Evolutionary conservation across 257 asterid genomes (phyloP).

Genomic region (Rubia yunnanensis): DNA sequence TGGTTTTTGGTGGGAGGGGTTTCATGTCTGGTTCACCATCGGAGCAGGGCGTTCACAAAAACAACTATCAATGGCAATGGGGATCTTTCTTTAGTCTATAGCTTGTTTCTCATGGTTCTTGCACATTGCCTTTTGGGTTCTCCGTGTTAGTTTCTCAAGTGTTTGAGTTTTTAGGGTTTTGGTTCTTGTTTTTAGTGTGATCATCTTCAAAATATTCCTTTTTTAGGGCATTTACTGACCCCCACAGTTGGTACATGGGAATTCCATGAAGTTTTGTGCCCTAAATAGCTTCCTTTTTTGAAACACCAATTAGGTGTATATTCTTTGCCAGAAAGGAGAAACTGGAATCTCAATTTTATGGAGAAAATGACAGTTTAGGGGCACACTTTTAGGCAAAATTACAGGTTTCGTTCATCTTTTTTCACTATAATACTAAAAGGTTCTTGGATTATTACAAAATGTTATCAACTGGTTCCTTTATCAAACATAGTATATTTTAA

Average conservation of each 20-base stretch:
- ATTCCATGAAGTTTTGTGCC: slow-evolving; percentile 15
- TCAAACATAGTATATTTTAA: too few species aligned
- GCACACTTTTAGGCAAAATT: too few species aligned
- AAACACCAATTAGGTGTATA: slow-evolving; percentile 21
- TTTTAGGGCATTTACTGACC: slow-evolving; percentile 6
- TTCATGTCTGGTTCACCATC: slow-evolving; percentile 88
- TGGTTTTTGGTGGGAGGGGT: slow-evolving; percentile 94
- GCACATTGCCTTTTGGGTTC: slow-evolving; percentile 2
- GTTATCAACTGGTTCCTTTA: too few species aligned
- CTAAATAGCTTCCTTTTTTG: slow-evolving; percentile 1
- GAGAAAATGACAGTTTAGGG: too few species aligned
- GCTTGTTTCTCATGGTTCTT: neutral
- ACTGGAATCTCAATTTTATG: too few species aligned
- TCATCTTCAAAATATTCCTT: slow-evolving; percentile 11
- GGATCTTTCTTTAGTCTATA: too few species aligned
- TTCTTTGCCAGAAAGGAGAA: too few species aligned
- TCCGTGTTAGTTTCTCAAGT: neutral
- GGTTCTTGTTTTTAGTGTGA: slow-evolving; percentile 4
- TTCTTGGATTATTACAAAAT: too few species aligned
- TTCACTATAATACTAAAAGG: too few species aligned
- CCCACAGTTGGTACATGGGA: slow-evolving; percentile 20
- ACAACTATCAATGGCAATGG: slow-evolving; percentile 23
- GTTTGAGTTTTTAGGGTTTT: slow-evolving; percentile 4
- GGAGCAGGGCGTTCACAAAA: too few species aligned
- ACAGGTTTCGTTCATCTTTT: too few species aligned